phyloP scores from a whole-genome alignment of 805 yeast species.

The Myxozyma kluyveri region DNA sequence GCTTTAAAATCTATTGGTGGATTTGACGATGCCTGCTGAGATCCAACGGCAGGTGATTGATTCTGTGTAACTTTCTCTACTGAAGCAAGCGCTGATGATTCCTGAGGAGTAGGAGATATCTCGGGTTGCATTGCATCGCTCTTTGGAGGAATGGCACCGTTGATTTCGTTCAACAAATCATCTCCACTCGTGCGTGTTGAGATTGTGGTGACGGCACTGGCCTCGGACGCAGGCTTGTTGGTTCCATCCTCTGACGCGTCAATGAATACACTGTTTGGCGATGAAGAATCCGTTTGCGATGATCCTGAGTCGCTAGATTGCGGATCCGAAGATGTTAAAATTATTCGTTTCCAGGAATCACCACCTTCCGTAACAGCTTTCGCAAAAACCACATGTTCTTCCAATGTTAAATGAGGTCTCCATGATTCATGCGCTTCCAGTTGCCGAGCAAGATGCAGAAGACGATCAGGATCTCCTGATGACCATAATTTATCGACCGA shows the following conservation, averaged over 20 bases:
- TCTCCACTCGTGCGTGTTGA: not conserved
- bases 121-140: not conserved
- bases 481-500: conserved; percentile 25
- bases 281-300: not conserved
- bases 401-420: conserved; percentile 40
- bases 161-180: not conserved
- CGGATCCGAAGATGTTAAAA: conserved; percentile 17
- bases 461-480: conserved; percentile 29
- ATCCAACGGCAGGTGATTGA: not conserved
- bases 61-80: not conserved
- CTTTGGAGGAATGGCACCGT: not conserved
- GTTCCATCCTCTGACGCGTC: not conserved
- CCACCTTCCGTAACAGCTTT: conserved; percentile 36
- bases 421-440: conserved; percentile 33
- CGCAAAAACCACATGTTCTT: conserved; percentile 41
- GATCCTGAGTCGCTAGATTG: not conserved
- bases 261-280: not conserved
- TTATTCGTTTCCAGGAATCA: conserved; percentile 38
- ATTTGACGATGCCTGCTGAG: not conserved
- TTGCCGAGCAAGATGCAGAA: conserved; percentile 27
- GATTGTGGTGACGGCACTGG: not conserved
- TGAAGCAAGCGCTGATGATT: not conserved
- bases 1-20: not conserved
- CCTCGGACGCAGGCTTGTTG: not conserved
- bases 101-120: not conserved